Evolutionary conservation across 2,329 filamentous ascomycete genomes (phyloP), one percentile per base, ranked within the genome.

Genomic region (Aschersonia sp.): DNA sequence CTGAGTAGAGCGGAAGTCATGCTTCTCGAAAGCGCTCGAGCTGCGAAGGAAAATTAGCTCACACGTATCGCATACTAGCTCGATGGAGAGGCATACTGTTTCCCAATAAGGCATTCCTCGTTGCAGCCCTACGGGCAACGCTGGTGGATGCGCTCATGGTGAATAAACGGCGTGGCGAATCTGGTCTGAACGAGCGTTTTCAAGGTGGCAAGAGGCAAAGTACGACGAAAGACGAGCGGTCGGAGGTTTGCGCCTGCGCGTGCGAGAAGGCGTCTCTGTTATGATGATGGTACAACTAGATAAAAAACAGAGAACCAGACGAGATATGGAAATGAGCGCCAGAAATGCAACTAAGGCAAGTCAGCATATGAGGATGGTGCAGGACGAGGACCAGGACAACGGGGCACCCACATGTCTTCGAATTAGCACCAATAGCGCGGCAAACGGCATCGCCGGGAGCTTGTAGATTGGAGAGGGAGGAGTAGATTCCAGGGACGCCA

Each of bases 111-210:
- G 73, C 70, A 65, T 72, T 75, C 54, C 72, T 66, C 56, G 70
- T 63, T 52, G 71, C 66, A 50, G 72, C 74, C 67, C 73, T 66
- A 50, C 73, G 73, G 63, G 73, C 74, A 57, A 75, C 68, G 58
- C 62, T 70, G 51, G 74, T 66, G 44, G 75, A 76, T 58, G 73
- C 70, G 69, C 74, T 77, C 74, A 78, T 78, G 53, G 35, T 12
- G 12, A 4, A 37, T 9, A 5, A 12, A 37, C 12, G 4, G 35
- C 12, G 35, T 37, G 35, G 35, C 35, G 12, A 37, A 37, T 22
- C 22, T 22, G 22, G 22, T 22, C 22, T 22, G 22, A 22, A 22
- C 22, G 22, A 22, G 22, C 22, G 22, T 22, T 22, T 22, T 4
- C 2, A 22, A 22, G 22, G 22, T 22, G 22, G 22, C 22, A 22